Evolutionary conservation across 1,284 basidiomycete species (phyloP), one percentile per base, ranked within the genome.

Genomic region (Xerocomus nothofagi): DNA sequence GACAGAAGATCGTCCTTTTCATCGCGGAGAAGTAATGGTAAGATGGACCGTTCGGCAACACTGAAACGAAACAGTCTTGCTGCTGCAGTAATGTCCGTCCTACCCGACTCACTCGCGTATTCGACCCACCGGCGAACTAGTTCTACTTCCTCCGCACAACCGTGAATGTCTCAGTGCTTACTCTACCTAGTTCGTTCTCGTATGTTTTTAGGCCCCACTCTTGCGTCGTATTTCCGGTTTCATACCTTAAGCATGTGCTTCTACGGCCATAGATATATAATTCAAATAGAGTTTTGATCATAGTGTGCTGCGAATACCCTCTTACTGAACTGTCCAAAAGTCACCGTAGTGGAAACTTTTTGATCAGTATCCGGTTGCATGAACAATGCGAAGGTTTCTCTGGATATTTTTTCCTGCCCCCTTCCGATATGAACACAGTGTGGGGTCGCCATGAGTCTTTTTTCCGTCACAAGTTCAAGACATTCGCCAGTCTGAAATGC

Each of bases 401-500:
- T 75, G n/a, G 86, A 92, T 42, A 88, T 73, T 33, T 69, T 71
- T 30, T 76, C 75, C 10, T 72, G 69, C 3, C 73, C 71, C 23
- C 70, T 66, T 6, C 86, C 88, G 3, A 88, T 80, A 49, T 84
- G 81, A 31, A 97, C 93, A 58, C 91, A 96, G 60, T 98, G 93
- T 8, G 93, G 92, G 1, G 93, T 97, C 0, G 93, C 93, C 38
- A 84, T 79, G 17, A 97, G 73, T 51, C 75, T 78, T 11, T 82
- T 82, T 17, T 76, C 81, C 1, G 93, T 95, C 12, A 93, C 85
- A 26, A 97, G 74, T 67, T 94, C 84, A 24, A 98, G 80, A 14
- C 93, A 91, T 71, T 97, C 92, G 8, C 93, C 93, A 0, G 92
- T 96, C 68, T 98, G 93, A 70, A 97, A 95, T 2, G 93, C 93